Base-by-base conservation (phyloP, 2,329 filamentous ascomycete species). In the Paecilomyces fulvus region DNA sequence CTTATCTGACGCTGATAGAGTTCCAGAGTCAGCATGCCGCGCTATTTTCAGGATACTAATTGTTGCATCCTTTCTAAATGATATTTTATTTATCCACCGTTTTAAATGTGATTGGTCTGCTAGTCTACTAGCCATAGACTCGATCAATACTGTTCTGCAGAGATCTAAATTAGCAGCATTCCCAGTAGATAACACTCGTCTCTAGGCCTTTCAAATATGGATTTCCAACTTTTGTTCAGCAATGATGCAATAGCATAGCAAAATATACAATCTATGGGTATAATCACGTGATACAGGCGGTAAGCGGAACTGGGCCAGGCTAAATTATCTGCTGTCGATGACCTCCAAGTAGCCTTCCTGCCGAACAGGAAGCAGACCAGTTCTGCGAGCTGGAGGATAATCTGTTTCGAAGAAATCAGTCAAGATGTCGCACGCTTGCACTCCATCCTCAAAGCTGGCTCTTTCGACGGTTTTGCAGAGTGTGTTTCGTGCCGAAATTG, bases 391-490 rank as follows among this genome's bases (percentile, higher is more conserved):
- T 31, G 5, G n/a, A 33, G 12, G 9, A 31, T 37, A 33, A 12
- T 21, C 8, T 3, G 33, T 55, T 31, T n/a, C 21, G 25, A 23
- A 20, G 52, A 23, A 8, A 52, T n/a, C 2, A 21, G 12, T 17
- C 23, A 49, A 10, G 11, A 69, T 70, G 65, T 56, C 58, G 14
- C 54, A 51, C 9, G 56, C 60, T 51, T 70, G 64, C 51, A 33
- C 60, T 50, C 59, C 62, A 3, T 65, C 67, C n/a, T 60, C 65
- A 1, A 66, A 53, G 11, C 50, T 69, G 55, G 60, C 63, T 28
- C 56, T 70, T 11, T 60, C 70, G 10, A 60, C 55, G 3, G 46
- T 66, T 9, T 55, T 71, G 12, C 63, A 60, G 53, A 63, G 59
- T 51, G 52, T 68, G 11, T 65, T 66, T 30, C 62, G 59, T 43